phyloP scores from a whole-genome alignment of 2,329 filamentous ascomycete genomes.

The Colletotrichum siamense region DNA sequence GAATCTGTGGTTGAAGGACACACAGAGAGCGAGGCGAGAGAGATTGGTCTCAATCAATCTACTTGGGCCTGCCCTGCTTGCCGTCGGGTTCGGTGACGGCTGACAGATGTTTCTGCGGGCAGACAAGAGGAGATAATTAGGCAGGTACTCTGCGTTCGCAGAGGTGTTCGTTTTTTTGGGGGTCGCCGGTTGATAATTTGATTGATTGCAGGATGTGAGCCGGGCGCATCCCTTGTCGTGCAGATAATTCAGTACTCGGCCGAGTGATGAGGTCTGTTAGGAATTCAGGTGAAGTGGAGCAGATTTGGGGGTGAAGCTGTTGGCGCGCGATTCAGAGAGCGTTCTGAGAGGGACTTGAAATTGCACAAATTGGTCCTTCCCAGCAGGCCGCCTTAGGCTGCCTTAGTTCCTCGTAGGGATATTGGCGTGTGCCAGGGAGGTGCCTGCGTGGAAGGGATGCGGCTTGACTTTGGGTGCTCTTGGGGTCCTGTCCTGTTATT shows the following conservation, averaged over 20 bases:
- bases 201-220: slow-evolving; percentile 16
- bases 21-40: background rate
- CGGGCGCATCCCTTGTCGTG: slow-evolving; percentile 5
- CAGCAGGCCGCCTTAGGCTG: background rate
- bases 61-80: background rate
- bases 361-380: background rate
- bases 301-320: slow-evolving; percentile 7
- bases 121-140: background rate
- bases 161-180: background rate
- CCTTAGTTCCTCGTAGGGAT: background rate
- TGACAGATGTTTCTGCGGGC: background rate
- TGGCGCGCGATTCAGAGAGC: slow-evolving; percentile 13
- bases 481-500: background rate
- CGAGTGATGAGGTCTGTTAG: slow-evolving; percentile 21
- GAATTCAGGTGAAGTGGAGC: slow-evolving; percentile 23
- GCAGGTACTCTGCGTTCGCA: background rate
- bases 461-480: background rate
- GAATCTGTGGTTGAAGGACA: background rate
- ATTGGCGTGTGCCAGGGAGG: background rate
- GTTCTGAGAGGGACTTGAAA: background rate
- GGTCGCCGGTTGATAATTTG: background rate
- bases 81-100: background rate
- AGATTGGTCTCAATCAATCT: background rate
- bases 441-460: background rate
- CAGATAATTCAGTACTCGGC: slow-evolving; percentile 23